A percentile compares a stretch with the other conserved stretches of the same genome.
Conservation (phyloP, 306 rosid species). For the Astragalus glycyphyllos region DNA sequence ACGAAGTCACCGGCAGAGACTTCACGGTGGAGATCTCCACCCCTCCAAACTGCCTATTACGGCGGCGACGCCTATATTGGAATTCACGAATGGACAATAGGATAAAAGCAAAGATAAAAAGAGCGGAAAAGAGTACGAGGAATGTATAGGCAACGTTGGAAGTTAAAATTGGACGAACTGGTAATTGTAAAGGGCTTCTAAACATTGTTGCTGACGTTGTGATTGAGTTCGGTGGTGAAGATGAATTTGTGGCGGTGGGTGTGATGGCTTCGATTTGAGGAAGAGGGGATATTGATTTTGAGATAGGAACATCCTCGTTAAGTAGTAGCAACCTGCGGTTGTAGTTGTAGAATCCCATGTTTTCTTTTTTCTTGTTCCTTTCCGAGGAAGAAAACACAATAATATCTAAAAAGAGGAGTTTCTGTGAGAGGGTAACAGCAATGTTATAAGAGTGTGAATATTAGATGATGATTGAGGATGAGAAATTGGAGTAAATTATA, state of each 20-base stretch:
- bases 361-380: not conserved
- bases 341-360: conserved; percentile 37
- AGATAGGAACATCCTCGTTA: conserved; percentile 42
- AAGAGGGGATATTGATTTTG: conserved; percentile 8
- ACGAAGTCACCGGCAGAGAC: conserved; percentile 46
- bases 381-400: too few relatives aligned
- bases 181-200: not conserved
- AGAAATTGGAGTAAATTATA: not conserved
- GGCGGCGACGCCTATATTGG: not conserved
- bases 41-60: not conserved
- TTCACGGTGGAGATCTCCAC: not conserved
- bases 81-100: conserved; percentile 33
- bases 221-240: not conserved
- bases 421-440: not conserved
- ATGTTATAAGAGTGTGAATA: not conserved
- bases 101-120: conserved; percentile 48
- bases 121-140: conserved; percentile 38
- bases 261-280: conserved; percentile 10
- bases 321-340: conserved; percentile 48
- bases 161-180: conserved; percentile 6
- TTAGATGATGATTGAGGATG: not conserved
- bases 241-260: not conserved
- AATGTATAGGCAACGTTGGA: conserved; percentile 26
- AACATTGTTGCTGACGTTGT: not conserved
- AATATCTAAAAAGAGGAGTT: not conserved